Evolutionary conservation across 148 eudicot species (phyloP), one percentile per base, ranked within the genome.

Genomic region (Dysphania ambrosioides): DNA sequence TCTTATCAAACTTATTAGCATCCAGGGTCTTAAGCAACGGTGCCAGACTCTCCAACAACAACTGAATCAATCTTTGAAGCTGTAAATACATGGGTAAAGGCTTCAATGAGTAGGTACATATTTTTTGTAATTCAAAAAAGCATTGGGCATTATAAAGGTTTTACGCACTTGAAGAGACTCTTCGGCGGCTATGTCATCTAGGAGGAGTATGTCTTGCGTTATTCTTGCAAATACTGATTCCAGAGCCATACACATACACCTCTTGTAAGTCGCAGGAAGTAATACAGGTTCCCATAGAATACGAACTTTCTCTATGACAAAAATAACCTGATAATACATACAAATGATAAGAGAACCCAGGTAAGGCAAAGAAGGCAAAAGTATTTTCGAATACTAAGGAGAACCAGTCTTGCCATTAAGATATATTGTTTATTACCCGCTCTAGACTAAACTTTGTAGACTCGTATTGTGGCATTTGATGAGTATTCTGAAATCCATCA

Each of bases 181-280:
- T 78, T 90, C 97, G 6, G 98, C 98, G 23, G 92, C 98, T 82
- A 95, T 88, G 78, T 95, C 98, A 84, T 95, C 98, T 73, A 95
- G 75, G 36, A 84, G 84, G 78, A 95, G 97, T 68, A 95, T 86
- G 68, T 95, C 98, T 61, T 80, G 89, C 51, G 96, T 68, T 66
- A 90, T 84, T 87, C 90, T 91, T 56, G 87, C 80, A 72, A 90
- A 90, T 32, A 90, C 92, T 19, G 90, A 74, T 68, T 95, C 93
- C 66, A 95, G 77, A 73, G 90, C 83, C 83, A 81, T 64, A 80
- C 90, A 83, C 90, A 92, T 92, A 66, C 89, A 83, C 81, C 83
- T 86, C 83, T 90, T 87, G 78, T 95, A 92, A 57, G 88, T 85
- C 5, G 85, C 87, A 55, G 96, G 90, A 71, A 88, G 78, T 76